Evolutionary conservation across 1,284 basidiomycete species (phyloP).

Genomic region (Sanghuangporus baumii): DNA sequence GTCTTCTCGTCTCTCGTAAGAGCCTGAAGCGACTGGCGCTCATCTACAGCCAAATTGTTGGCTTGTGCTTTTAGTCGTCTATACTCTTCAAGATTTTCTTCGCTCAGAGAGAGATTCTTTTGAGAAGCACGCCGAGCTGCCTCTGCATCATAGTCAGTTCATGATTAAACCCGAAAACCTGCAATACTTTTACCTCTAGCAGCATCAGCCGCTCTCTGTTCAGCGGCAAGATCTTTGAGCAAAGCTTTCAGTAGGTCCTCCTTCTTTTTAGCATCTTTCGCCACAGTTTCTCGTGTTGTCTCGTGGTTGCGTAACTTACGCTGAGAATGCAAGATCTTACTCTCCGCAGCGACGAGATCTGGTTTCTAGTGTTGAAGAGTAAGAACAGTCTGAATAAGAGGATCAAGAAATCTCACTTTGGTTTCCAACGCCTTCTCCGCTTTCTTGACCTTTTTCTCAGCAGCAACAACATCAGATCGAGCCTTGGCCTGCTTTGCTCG

Average conservation of each 20-base stretch:
- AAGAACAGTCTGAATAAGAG: background rate
- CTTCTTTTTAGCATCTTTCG: conserved; percentile 65
- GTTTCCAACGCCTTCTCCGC: conserved; percentile 80
- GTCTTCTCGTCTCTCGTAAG: conserved; percentile 83
- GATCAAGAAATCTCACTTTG: conserved; percentile 45
- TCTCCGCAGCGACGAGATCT: conserved; percentile 74
- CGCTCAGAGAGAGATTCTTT: conserved; percentile 73
- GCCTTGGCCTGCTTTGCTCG: conserved; percentile 78
- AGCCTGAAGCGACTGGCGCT: conserved; percentile 83
- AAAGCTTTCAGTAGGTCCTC: conserved; percentile 54
- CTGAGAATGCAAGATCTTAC: conserved; percentile 82
- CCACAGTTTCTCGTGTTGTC: conserved; percentile 58
- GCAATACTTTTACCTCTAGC: conserved; percentile 56
- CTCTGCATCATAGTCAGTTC: conserved; percentile 39
- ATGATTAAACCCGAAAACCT: background rate
- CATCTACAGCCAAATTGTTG: conserved; percentile 74
- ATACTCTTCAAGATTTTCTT: conserved; percentile 86
- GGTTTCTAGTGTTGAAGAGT: conserved; percentile 53
- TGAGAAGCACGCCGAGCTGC: conserved; percentile 71
- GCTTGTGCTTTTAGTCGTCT: conserved; percentile 78
- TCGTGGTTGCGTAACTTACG: conserved; percentile 73
- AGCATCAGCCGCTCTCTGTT: conserved; percentile 66
- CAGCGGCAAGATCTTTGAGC: conserved; percentile 59
- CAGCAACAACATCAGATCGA: conserved; percentile 65
- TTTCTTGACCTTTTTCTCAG: conserved; percentile 75